A percentile compares a stretch with the other conserved stretches of the same genome.
These are phyloP conservation scores for Sedum album DNA, from an alignment of 164 flowering plant genomes.

Conservation along the genomic window DNA sequence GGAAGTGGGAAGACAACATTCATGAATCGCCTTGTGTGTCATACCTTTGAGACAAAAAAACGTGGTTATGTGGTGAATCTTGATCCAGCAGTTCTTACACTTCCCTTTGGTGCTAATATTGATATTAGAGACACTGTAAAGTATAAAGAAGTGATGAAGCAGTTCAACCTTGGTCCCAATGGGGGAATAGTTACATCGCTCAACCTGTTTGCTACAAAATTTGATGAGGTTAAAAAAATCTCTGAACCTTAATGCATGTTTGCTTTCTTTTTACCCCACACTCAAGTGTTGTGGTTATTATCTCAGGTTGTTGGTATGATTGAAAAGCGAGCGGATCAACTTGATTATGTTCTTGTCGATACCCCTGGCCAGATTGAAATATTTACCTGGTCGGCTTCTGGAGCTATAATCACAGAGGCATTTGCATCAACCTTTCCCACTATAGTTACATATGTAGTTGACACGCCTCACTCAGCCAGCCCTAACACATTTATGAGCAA, in stretches of 20 bases:
- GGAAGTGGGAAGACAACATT: constrained; percentile 97
- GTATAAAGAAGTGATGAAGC: constrained; percentile 97
- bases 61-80: constrained; percentile 84
- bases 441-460: constrained; percentile 75
- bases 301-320: constrained; percentile 69
- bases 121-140: constrained; percentile 87
- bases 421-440: constrained; percentile 98
- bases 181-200: constrained; percentile 93
- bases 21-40: constrained; percentile 74
- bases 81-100: constrained; percentile 88
- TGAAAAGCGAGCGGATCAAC: constrained; percentile 90
- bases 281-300: background rate
- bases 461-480: constrained; percentile 79
- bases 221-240: constrained; percentile 60
- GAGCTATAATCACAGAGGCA: constrained; percentile 90
- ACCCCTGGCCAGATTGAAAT: constrained; percentile 98
- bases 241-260: background rate
- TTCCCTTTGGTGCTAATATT: constrained; percentile 85
- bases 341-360: constrained; percentile 93
- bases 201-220: constrained; percentile 84
- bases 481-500: constrained; percentile 95
- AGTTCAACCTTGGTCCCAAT: constrained; percentile 91
- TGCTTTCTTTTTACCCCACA: background rate
- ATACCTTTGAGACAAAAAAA: constrained; percentile 55
- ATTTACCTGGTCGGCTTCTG: constrained; percentile 98